phyloP scores from a whole-genome alignment of 768 basidiomycete species.

The Amanita polypyramis region DNA sequence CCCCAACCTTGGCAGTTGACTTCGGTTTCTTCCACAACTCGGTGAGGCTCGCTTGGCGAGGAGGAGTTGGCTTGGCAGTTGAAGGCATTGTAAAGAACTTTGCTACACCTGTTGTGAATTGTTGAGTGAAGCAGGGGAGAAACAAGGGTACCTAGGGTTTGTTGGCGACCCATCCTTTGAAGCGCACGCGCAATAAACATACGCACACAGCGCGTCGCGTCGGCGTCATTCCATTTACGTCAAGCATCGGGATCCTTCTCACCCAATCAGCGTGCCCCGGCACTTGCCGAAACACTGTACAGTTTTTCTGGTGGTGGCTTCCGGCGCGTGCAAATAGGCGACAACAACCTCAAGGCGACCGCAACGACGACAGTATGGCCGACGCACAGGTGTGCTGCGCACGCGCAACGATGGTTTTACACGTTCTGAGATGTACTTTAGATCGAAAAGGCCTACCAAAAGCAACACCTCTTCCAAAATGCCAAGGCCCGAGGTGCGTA shows the following conservation, averaged over 20 bases:
- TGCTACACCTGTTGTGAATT: constrained; percentile 26
- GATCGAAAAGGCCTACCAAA: constrained; percentile 97
- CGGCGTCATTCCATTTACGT: constrained; percentile 9
- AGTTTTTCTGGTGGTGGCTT: constrained; percentile 31
- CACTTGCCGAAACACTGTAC: constrained; percentile 28
- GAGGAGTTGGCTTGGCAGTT: constrained; percentile 49
- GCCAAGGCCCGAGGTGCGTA: constrained; percentile 76
- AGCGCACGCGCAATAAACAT: constrained; percentile 36
- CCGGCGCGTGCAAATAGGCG: constrained; percentile 25
- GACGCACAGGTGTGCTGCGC: constrained; percentile 40
- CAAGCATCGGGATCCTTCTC: too few species aligned
- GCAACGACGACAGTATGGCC: constrained; percentile 45
- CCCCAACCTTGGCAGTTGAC: constrained; percentile 14
- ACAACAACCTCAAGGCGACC: constrained; percentile 31
- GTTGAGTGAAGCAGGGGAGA: neutral
- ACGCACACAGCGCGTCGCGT: constrained; percentile 30
- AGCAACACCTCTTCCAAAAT: constrained; percentile 97
- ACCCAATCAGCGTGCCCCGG: constrained; percentile 13
- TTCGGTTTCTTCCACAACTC: constrained; percentile 52
- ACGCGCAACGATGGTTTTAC: neutral
- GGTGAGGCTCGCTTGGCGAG: constrained; percentile 69
- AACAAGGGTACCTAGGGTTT: constrained; percentile 48
- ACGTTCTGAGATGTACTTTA: constrained; percentile 21
- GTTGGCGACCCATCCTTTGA: constrained; percentile 55
- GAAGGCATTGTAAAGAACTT: constrained; percentile 74